Conservation (phyloP, 352 stramenopile genomes). For the Phytophthora pisi region DNA sequence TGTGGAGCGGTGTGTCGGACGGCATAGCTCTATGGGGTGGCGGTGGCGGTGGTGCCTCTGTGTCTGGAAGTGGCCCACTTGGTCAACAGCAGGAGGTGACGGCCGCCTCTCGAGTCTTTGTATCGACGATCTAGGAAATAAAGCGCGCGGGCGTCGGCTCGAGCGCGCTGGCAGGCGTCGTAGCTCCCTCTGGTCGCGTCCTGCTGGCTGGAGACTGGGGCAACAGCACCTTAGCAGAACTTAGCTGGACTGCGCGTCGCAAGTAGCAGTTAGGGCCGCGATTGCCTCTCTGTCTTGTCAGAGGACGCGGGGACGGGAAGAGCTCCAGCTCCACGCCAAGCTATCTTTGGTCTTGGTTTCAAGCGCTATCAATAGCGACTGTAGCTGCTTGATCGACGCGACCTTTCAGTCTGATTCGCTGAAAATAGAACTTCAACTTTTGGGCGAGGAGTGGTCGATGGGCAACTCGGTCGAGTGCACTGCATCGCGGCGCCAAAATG, state of each 20-base stretch:
- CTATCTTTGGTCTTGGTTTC: constrained; percentile 35
- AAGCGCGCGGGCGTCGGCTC: constrained; percentile 7
- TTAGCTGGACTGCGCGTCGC: constrained; percentile 19
- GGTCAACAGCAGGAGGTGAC: constrained; percentile 6
- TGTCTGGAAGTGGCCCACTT: constrained; percentile 4
- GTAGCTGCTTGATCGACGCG: too few species aligned
- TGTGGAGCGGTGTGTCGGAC: constrained; percentile 90
- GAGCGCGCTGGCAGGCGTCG: constrained; percentile 3
- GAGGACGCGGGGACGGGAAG: constrained; percentile 6
- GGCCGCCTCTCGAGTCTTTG: constrained; percentile 1
- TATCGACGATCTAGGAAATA: constrained; percentile 19
- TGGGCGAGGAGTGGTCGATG: constrained; percentile 15
- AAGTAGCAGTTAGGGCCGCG: constrained; percentile 32
- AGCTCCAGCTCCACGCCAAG: background rate
- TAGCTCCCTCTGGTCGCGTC: constrained; percentile 18
- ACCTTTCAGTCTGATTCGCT: constrained; percentile 22
- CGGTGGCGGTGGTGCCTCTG: constrained; percentile 5
- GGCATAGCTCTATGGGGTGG: constrained; percentile 56
- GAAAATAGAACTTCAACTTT: constrained; percentile 36
- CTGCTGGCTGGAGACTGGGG: constrained; percentile 23
- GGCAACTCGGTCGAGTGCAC: background rate
- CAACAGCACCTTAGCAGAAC: constrained; percentile 22
- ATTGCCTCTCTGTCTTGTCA: constrained; percentile 32
- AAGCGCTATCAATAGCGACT: background rate
- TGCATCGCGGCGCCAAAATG: constrained; percentile 2